Evolutionary conservation across 2,329 filamentous ascomycete species (phyloP), one percentile per base, ranked within the genome.

Genomic region (Aspergillus floridensis): DNA sequence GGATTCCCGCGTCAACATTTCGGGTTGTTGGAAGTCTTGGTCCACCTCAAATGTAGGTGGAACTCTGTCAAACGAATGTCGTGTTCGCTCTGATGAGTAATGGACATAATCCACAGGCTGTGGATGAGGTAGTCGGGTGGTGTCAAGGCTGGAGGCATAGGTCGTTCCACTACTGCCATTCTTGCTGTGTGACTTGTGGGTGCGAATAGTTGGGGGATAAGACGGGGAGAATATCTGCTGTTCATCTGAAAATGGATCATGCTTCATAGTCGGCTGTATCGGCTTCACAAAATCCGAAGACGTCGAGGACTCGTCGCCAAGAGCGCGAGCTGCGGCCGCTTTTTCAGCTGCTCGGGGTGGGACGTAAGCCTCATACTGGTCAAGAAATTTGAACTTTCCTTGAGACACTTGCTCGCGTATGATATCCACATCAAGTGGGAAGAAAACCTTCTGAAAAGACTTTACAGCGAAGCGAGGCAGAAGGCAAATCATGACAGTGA

Each of bases 101-200:
- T 82, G 83, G 10, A 75, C 73, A 48, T 72, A 76, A 60, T 90
- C 88, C 64, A 86, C 73, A 16, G 88, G 88, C 65, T 81, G 79
- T 62, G 87, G 84, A 67, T 86, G 85, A 53, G 83, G 80, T 56
- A 71, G 66, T 62, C 74, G 77, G 61, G 75, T 79, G 16, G 76
- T 79, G 46, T 79, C 77, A 53, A 77, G 68, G 62, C 76, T 79
- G 41, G 75, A 80, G 22, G 92, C 96, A 74, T 92, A 96, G 68
- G 96, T 93, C 53, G 95, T 97, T 62, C 92, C 93, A 75, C 96
- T 93, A 77, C 93, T 97, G 61, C 92, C 92, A 68, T 93, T 96
- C 72, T 96, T 91, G 69, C 91, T 95, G 66, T 86, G 83, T 53
- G 88, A 88, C 65, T 92, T 93, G 72, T 95, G 89, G 32, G 90